Evolutionary conservation across 179 eudicot species (phyloP).

Genomic region (Silene noctiflora): DNA sequence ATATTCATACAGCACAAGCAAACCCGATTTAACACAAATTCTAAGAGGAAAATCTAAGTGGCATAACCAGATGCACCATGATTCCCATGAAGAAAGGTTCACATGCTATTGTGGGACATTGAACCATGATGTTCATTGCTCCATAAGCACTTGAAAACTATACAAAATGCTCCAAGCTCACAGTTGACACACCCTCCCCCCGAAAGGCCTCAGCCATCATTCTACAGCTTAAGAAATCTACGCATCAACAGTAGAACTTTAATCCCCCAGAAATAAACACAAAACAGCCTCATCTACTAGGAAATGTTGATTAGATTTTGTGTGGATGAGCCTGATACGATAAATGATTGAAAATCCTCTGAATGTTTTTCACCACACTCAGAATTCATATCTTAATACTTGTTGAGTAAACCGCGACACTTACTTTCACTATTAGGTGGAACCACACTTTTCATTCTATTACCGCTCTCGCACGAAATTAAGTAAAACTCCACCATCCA

Average conservation of each 20-base stretch:
- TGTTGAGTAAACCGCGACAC: neutral
- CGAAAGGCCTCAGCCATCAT: neutral
- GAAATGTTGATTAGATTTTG: neutral
- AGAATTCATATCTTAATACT: neutral
- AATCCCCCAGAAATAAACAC: neutral
- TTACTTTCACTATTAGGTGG: neutral
- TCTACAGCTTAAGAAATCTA: neutral
- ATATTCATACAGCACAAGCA: neutral
- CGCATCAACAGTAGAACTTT: neutral
- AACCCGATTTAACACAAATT: neutral
- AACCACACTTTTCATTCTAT: neutral
- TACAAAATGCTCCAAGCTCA: too few relatives aligned
- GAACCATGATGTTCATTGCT: too few relatives aligned
- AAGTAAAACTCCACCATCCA: neutral
- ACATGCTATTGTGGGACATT: too few relatives aligned
- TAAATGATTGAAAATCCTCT: neutral
- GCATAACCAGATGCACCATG: too few relatives aligned
- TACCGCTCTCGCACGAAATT: neutral
- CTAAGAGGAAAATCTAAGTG: neutral
- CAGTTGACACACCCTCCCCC: neutral
- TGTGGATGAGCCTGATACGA: neutral
- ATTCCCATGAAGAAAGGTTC: too few relatives aligned
- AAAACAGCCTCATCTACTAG: neutral
- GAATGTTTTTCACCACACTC: neutral
- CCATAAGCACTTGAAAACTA: constrained; percentile 2